Evolutionary conservation across 1,284 basidiomycete genomes (phyloP).

Genomic region (Ganoderma lingzhi): DNA sequence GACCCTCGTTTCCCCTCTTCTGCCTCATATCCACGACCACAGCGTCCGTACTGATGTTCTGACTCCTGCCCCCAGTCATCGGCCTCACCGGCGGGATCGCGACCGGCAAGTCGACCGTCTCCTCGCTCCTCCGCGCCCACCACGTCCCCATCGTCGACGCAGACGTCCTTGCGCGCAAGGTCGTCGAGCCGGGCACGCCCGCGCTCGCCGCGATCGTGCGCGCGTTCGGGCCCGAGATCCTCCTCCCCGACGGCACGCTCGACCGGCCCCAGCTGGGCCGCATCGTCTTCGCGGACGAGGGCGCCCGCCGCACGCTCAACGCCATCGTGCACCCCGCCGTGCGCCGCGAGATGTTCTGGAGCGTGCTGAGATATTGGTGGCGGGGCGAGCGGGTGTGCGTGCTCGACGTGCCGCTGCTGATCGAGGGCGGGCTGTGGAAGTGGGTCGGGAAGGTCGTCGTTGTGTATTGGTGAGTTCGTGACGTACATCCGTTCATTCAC

Average conservation of each 20-base stretch:
- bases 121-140: slow-evolving; percentile 72
- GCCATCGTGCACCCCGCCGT: slow-evolving; percentile 93
- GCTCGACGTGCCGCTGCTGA: slow-evolving; percentile 92
- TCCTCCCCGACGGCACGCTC: slow-evolving; percentile 76
- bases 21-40: neutral
- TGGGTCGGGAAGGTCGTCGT: slow-evolving; percentile 88
- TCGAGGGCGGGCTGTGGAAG: slow-evolving; percentile 90
- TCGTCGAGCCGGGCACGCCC: slow-evolving; percentile 86
- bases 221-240: slow-evolving; percentile 77
- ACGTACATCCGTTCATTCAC: no score
- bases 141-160: slow-evolving; percentile 89
- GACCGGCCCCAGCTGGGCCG: slow-evolving; percentile 87
- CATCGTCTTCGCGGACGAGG: slow-evolving; percentile 85
- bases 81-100: slow-evolving; percentile 97
- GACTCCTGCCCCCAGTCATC: slow-evolving; percentile 66
- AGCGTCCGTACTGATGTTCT: neutral
- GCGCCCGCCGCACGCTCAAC: slow-evolving; percentile 81
- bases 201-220: slow-evolving; percentile 74
- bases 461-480: slow-evolving; percentile 81
- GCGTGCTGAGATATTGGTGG: slow-evolving; percentile 79
- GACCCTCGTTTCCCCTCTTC: no score
- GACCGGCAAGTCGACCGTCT: slow-evolving; percentile 96
- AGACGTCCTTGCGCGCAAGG: slow-evolving; percentile 89
- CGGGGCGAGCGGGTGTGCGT: slow-evolving; percentile 82
- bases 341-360: slow-evolving; percentile 76